Conservation (phyloP, 2,329 filamentous ascomycete species). For the Apiospora rasikravindrae region DNA sequence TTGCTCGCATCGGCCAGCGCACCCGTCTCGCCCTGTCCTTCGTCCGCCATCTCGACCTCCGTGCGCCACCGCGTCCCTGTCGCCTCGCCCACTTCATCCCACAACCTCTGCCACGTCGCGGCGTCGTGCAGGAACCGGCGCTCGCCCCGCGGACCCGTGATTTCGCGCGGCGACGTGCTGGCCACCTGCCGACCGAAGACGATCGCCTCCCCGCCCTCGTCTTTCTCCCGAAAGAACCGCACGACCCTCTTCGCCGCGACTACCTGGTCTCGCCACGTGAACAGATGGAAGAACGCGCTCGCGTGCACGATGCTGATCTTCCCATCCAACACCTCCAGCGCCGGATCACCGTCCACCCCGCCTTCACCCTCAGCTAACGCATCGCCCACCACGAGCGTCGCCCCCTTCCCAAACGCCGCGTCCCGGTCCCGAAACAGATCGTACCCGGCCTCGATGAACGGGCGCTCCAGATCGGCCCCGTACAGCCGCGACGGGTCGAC, state of each 20-base stretch:
- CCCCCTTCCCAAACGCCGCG: not conserved
- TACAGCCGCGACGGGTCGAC: not conserved
- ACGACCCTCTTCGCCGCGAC: constrained; percentile 51
- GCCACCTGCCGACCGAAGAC: constrained; percentile 57
- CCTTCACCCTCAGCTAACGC: constrained; percentile 30
- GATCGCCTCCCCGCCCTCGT: constrained; percentile 44
- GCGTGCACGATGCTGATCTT: constrained; percentile 35
- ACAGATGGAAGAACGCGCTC: constrained; percentile 46
- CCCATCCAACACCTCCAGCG: not conserved
- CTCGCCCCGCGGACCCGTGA: constrained; percentile 44
- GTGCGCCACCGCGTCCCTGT: constrained; percentile 58
- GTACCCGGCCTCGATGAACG: not conserved
- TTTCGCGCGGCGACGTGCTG: constrained; percentile 43
- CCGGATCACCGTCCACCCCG: constrained; percentile 42
- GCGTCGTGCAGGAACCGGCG: constrained; percentile 54
- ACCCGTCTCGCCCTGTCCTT: not conserved
- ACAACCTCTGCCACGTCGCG: constrained; percentile 56
- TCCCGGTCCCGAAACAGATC: not conserved
- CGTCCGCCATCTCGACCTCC: constrained; percentile 41
- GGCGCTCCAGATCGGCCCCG: not conserved
- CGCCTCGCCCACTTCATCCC: constrained; percentile 56
- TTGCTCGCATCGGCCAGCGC: not conserved
- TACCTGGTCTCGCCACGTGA: constrained; percentile 50
- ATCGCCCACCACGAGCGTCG: constrained; percentile 4
- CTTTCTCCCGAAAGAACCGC: constrained; percentile 49